Percentiles rank a stretch among this genome's conserved stretches.
These are phyloP conservation scores for Tricholoma sp. DNA, from an alignment of 768 basidiomycete species.

Conservation along the genomic window DNA sequence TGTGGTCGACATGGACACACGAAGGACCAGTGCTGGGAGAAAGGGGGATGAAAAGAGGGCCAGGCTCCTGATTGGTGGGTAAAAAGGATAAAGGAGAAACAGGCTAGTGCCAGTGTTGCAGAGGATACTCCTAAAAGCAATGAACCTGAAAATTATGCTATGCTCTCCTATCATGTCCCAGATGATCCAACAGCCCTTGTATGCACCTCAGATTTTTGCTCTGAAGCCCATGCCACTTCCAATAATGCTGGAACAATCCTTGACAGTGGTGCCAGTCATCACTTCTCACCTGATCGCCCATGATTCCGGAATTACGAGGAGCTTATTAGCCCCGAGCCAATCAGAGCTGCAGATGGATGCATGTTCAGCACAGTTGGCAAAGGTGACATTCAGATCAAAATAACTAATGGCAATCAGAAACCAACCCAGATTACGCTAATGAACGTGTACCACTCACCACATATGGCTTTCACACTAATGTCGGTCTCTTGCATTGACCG, in stretches of 20 bases:
- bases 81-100: background rate
- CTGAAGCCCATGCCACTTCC: background rate
- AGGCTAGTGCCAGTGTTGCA: background rate
- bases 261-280: background rate
- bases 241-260: background rate
- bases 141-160: background rate
- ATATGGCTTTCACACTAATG: conserved; percentile 24
- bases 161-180: background rate
- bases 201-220: background rate
- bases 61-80: background rate
- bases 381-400: conserved; percentile 21
- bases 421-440: conserved; percentile 15
- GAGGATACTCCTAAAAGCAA: background rate
- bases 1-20: no score
- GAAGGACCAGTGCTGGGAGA: background rate
- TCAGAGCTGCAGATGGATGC: conserved; percentile 23
- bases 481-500: conserved; percentile 17
- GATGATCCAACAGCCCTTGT: background rate
- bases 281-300: background rate
- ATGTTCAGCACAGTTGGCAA: conserved; percentile 19
- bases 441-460: conserved; percentile 21
- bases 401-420: conserved; percentile 20
- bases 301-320: conserved; percentile 22
- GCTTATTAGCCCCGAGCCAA: conserved; percentile 13
- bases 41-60: no score